Base-by-base conservation (phyloP, 2,329 filamentous ascomycete genomes). In the Aureobasidium sp. region DNA sequence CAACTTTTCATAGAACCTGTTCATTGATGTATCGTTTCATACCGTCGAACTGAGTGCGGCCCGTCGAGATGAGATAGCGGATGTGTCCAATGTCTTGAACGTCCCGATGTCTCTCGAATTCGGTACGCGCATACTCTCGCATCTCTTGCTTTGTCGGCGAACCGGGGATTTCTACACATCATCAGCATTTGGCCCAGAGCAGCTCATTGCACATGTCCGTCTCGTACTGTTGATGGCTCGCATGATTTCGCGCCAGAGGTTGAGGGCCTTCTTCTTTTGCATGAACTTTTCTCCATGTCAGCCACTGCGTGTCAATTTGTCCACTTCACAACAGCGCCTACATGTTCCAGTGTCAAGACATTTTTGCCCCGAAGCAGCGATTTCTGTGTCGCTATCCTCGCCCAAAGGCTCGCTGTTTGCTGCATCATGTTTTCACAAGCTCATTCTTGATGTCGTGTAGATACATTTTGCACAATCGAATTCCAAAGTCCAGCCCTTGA, bases 11-110 rank as follows among this genome's bases (percentile, higher is more conserved):
- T 16, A 55, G 56, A 21, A 58, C 59, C 51, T 64, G 61, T 56
- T 68, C 67, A 44, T 69, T 66, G 16, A 72, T 61, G 56, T 71
- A 69, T 56, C 68, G 60, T 45, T 68, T 71, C 72, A 78, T 75
- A 12, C 68, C 66, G 57, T 77, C 74, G 30, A 76, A 72, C 57
- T 78, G 71, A 11, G 74, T 76, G 63, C 74, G 76, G 12, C 74
- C 74, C 16, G 67, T 71, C 6, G 73, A 75, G 17, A 75, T 69
- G 40, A 76, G 60, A 55, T 76, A 77, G 39, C 74, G 66, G 53
- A 77, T 75, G 53, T 75, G 72, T 24, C 64, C 64, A 29, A 77
- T 57, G 57, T 78, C 75, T 29, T 70, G 69, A 2, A 76, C 69
- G 47, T 70, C 59, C 22, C 65, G 67, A 53, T 75, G 70, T 44